Conservation (phyloP, 78 protist genomes). For the Anaeramoeba flamelloides region DNA sequence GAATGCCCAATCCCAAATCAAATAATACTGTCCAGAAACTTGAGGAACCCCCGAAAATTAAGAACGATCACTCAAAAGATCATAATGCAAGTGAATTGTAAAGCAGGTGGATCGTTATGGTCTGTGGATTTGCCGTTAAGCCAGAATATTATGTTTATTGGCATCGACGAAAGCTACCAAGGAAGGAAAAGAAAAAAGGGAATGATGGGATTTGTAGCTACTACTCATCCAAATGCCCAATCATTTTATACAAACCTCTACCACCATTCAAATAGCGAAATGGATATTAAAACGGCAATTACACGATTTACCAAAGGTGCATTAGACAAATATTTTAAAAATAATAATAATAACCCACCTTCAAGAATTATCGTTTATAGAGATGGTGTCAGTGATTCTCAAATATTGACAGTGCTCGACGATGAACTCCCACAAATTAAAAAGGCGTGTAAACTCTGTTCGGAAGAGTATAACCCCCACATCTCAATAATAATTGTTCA, state of each 20-base stretch:
- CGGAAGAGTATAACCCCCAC: background rate
- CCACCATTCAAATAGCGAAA: background rate
- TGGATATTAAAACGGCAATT: background rate
- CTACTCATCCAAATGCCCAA: background rate
- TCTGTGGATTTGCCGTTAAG: background rate
- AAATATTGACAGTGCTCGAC: background rate
- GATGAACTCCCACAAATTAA: background rate
- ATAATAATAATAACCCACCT: background rate
- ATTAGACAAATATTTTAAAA: background rate
- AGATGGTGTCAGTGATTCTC: background rate
- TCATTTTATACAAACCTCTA: background rate
- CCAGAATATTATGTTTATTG: background rate
- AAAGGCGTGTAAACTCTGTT: background rate
- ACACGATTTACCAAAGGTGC: background rate
- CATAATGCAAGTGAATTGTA: background rate
- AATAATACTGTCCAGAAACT: background rate
- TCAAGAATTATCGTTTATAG: background rate
- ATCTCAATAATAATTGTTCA: background rate
- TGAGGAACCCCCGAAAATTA: background rate
- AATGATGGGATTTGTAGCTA: background rate
- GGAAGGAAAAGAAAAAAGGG: background rate
- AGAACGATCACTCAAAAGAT: background rate
- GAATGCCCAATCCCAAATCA: background rate
- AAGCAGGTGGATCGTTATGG: constrained; percentile 1
- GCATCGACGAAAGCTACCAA: background rate